A percentile compares a stretch with the other conserved stretches of the same genome.
These are phyloP conservation scores for Tieghemostelium lacteum DNA, from an alignment of 78 protist genomes.

Conservation along the genomic window DNA sequence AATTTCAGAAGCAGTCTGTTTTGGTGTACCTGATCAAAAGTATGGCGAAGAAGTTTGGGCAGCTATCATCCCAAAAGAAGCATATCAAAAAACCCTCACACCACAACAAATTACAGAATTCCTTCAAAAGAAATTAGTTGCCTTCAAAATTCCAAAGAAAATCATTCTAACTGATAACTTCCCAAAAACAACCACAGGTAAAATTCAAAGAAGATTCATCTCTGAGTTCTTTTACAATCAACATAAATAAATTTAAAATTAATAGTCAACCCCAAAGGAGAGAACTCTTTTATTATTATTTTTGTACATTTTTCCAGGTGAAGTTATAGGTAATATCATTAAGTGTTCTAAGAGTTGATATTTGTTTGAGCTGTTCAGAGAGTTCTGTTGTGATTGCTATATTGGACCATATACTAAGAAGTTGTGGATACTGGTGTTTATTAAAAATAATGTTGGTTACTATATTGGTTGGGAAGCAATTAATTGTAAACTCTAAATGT, in stretches of 20 bases:
- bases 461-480: too few relatives aligned
- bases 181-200: conserved; percentile 92
- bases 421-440: too few relatives aligned
- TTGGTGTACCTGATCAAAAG: conserved; percentile 89
- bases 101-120: conserved; percentile 44
- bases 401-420: too few relatives aligned
- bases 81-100: background rate
- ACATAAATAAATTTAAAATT: conserved; percentile 8
- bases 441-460: too few relatives aligned
- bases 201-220: conserved; percentile 88
- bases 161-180: conserved; percentile 64
- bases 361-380: too few relatives aligned
- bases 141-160: conserved; percentile 87
- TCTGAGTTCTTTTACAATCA: conserved; percentile 64
- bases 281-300: too few relatives aligned
- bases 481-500: too few relatives aligned
- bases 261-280: too few relatives aligned
- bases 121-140: conserved; percentile 64
- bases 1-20: conserved; percentile 88
- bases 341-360: too few relatives aligned
- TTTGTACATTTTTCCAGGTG: too few relatives aligned
- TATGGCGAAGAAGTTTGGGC: conserved; percentile 88
- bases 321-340: too few relatives aligned
- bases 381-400: too few relatives aligned
- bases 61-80: conserved; percentile 69